phyloP scores from a whole-genome alignment of 495 filamentous ascomycete species.

The Tuber melanosporum region DNA sequence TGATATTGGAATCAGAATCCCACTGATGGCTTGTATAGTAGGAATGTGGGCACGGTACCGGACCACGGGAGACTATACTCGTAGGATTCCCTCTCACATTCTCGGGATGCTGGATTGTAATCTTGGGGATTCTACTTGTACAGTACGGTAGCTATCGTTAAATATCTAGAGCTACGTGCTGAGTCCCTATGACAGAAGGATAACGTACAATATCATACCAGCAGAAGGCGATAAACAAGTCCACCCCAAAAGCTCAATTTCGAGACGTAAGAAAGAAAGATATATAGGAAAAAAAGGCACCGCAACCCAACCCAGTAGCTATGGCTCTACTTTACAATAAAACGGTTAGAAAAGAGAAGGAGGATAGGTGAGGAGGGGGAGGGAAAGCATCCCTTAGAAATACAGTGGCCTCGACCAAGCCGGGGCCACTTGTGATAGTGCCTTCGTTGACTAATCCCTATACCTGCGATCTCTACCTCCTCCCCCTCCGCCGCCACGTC shows the following conservation, averaged over 20 bases:
- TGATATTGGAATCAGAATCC: neutral
- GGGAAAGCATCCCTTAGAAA: neutral
- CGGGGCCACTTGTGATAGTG: neutral
- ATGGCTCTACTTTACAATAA: neutral
- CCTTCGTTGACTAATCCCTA: constrained; percentile 17
- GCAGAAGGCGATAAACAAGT: neutral
- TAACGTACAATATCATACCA: neutral
- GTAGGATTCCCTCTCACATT: neutral
- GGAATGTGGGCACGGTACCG: neutral
- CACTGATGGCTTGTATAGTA: neutral
- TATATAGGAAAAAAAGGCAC: neutral
- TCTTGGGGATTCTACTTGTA: neutral
- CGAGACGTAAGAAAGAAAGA: neutral
- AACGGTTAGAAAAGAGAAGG: neutral
- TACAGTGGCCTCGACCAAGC: neutral
- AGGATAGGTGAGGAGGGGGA: neutral
- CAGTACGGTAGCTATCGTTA: neutral
- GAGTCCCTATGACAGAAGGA: neutral
- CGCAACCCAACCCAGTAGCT: neutral
- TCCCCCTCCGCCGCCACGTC: constrained; percentile 20
- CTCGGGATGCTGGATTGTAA: neutral
- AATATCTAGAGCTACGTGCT: neutral
- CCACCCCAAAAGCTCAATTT: neutral
- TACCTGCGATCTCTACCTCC: constrained; percentile 20
- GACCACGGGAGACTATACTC: neutral